These are phyloP conservation scores for Wickerhamiella siamensis DNA, from an alignment of 805 yeast species.

Conservation along the genomic window DNA sequence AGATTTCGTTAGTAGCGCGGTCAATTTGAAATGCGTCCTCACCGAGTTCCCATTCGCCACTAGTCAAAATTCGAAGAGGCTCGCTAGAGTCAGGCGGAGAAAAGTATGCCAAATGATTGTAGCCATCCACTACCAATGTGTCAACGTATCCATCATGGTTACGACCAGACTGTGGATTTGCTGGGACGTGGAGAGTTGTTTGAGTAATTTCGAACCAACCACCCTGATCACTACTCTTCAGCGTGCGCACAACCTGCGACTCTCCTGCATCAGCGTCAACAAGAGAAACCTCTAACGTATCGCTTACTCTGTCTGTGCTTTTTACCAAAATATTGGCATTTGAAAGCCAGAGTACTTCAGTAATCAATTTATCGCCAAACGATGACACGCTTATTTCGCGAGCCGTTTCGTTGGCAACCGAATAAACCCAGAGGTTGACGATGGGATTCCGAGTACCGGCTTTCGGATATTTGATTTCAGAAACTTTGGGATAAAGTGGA, in stretches of 20 bases:
- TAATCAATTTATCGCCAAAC: slow-evolving; percentile 34
- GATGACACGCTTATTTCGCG: slow-evolving; percentile 10
- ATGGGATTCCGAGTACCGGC: slow-evolving; percentile 67
- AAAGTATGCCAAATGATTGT: slow-evolving; percentile 71
- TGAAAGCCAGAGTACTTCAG: slow-evolving; percentile 64
- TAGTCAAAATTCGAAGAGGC: slow-evolving; percentile 42
- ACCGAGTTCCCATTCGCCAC: slow-evolving; percentile 83
- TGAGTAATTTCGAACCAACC: slow-evolving; percentile 73
- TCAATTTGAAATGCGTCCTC: slow-evolving; percentile 20
- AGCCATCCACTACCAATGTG: slow-evolving; percentile 35
- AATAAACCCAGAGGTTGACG: slow-evolving; percentile 40
- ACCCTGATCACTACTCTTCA: slow-evolving; percentile 31
- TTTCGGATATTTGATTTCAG: slow-evolving; percentile 63
- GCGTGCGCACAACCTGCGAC: slow-evolving; percentile 34
- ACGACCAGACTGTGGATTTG: slow-evolving; percentile 31
- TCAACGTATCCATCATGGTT: slow-evolving; percentile 65
- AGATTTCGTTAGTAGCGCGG: slow-evolving; percentile 30
- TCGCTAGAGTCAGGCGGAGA: slow-evolving; percentile 47
- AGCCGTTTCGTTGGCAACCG: slow-evolving; percentile 21
- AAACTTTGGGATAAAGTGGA: slow-evolving; percentile 41
- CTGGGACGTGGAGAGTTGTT: slow-evolving; percentile 44
- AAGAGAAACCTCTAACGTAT: slow-evolving; percentile 41
- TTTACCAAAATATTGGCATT: slow-evolving; percentile 36
- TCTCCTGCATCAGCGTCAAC: slow-evolving; percentile 30
- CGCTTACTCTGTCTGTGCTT: slow-evolving; percentile 53